Evolutionary conservation across 176 grass and related monocot species (phyloP).

Genomic region (Carex pumila): DNA sequence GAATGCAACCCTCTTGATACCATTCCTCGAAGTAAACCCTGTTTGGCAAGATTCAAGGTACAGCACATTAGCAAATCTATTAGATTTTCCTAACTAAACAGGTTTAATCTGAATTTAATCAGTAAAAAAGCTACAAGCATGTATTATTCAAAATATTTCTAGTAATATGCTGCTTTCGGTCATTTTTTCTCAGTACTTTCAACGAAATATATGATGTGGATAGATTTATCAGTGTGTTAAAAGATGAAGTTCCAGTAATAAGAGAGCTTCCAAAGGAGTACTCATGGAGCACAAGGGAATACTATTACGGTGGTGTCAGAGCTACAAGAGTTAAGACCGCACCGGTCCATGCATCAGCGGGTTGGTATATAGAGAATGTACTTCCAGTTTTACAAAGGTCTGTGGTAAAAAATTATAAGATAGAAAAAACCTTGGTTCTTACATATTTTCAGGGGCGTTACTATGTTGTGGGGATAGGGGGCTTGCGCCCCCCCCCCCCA

Average conservation of each 20-base stretch:
- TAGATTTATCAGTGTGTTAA: constrained; percentile 61
- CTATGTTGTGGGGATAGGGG: no score
- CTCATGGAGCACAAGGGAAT: constrained; percentile 93
- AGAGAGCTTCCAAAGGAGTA: constrained; percentile 61
- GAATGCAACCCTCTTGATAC: constrained; percentile 88
- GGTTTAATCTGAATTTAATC: constrained; percentile 7
- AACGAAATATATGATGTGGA: constrained; percentile 82
- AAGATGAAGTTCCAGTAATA: constrained; percentile 63
- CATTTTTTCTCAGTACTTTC: constrained; percentile 54
- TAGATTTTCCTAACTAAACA: not conserved
- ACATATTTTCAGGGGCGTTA: not conserved
- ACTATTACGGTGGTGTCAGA: constrained; percentile 70
- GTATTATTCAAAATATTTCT: not conserved
- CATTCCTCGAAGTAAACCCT: constrained; percentile 91
- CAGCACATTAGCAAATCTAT: not conserved
- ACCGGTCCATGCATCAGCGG: constrained; percentile 69
- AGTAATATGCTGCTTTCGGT: not conserved
- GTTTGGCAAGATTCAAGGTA: constrained; percentile 96
- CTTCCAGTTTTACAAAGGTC: constrained; percentile 79
- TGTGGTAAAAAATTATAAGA: constrained; percentile 8
- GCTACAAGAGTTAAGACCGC: constrained; percentile 89
- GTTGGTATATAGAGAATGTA: constrained; percentile 95
- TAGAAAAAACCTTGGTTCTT: not conserved
- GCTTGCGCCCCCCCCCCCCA: no score
- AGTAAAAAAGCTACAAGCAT: constrained; percentile 5